Conservation (phyloP, 2,329 filamentous ascomycete genomes). For the Nemania serpens region DNA sequence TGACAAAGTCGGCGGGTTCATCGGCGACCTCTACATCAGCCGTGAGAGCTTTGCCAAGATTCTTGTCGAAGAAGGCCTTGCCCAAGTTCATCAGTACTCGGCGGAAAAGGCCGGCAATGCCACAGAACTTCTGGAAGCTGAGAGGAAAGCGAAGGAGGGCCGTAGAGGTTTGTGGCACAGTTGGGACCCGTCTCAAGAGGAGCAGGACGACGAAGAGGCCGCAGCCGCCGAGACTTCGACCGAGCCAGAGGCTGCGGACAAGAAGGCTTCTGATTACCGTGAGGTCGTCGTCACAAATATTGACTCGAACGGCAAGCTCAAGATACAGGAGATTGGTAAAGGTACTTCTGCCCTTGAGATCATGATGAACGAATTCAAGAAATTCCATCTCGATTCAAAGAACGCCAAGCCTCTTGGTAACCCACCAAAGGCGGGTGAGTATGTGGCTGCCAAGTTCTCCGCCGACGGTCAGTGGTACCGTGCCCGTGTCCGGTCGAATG, state of each 20-base stretch:
- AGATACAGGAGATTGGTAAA: conserved; percentile 87
- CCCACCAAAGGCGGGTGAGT: conserved; percentile 87
- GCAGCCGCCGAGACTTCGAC: conserved; percentile 56
- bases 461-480: conserved; percentile 95
- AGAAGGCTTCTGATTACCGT: conserved; percentile 81
- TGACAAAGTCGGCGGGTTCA: conserved; percentile 97
- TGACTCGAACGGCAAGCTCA: conserved; percentile 79
- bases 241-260: conserved; percentile 59
- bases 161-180: conserved; percentile 90
- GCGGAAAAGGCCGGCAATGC: conserved; percentile 94
- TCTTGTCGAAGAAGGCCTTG: conserved; percentile 90
- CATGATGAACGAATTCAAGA: conserved; percentile 88
- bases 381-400: conserved; percentile 83
- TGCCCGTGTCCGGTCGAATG: conserved; percentile 86
- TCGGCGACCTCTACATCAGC: conserved; percentile 90
- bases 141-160: conserved; percentile 86
- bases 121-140: conserved; percentile 82
- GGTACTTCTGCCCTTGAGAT: conserved; percentile 84
- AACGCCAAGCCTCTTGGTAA: conserved; percentile 76
- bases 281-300: conserved; percentile 93
- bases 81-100: conserved; percentile 90
- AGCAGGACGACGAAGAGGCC: conserved; percentile 61
- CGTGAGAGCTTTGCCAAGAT: conserved; percentile 95
- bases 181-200: conserved; percentile 89
- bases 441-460: conserved; percentile 88